These are phyloP conservation scores for Camellia japonica DNA, from an alignment of 148 eudicot genomes.

Conservation along the genomic window DNA sequence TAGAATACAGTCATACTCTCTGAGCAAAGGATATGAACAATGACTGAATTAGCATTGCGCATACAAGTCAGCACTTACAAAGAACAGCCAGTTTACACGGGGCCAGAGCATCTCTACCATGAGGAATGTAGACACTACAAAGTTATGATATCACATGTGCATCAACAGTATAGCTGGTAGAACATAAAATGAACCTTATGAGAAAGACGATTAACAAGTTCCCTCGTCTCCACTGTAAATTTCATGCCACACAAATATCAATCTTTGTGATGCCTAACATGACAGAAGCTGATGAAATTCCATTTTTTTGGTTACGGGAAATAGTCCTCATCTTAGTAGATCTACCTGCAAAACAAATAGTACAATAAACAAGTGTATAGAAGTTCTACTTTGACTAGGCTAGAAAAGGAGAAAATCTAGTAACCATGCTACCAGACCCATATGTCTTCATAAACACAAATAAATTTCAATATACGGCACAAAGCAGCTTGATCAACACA, in stretches of 20 bases:
- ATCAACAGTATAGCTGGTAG: neutral
- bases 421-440: neutral
- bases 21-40: neutral
- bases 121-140: neutral
- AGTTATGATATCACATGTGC: neutral
- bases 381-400: neutral
- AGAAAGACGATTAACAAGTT: neutral
- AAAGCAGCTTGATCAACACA: neutral
- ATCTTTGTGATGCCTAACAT: neutral
- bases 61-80: neutral
- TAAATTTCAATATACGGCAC: neutral
- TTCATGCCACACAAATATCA: neutral
- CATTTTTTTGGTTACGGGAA: neutral
- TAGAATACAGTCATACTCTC: neutral
- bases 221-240: neutral
- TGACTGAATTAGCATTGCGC: neutral
- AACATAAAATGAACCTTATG: neutral
- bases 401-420: neutral
- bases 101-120: neutral
- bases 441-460: neutral
- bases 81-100: neutral
- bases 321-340: neutral
- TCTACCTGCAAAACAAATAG: slow-evolving; percentile 6
- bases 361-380: neutral
- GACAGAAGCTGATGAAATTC: neutral